Evolutionary conservation across 805 yeast species (phyloP), one percentile per base, ranked within the genome.

Genomic region (Sungouiozyma intestinalis): DNA sequence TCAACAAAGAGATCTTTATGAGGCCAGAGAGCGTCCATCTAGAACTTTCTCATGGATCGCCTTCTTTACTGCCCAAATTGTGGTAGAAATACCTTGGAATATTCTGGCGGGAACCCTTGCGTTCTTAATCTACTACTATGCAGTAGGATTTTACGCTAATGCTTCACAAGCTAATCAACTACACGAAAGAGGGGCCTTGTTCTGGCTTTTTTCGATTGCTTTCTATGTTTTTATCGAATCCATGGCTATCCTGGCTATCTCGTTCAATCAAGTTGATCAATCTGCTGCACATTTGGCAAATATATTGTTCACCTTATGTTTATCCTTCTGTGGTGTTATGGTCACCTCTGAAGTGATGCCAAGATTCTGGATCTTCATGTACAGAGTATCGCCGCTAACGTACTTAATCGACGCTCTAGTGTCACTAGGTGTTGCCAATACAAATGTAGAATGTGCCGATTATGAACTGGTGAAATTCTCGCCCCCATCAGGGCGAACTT

Each of bases 331-430:
- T 70, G 94, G 94, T 71, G 85, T 81, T 37, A 65, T 85, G 64
- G 77, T 74, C 13, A 66, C 75, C n/a, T 73, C 77, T 45, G 64
- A 66, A 7, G 65, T 60, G 19, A 56, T 80, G 67, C 84, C 84
- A 17, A 77, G 85, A n/a, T 84, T 84, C 69, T 79, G 90, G 88
- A 66, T 72, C 36, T 83, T 81, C 68, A 78, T 82, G 85, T 82
- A 81, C 68, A 70, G 88, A 57, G 73, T 69, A n/a, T 76, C 81
- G 15, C 90, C 94, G 13, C 65, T 80, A 49, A 78, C 86, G 0
- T 83, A 81, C 51, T 69, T 80, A 64, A 65, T 82, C 41, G 65
- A 69, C 17, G 79, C 77, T 27, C 60, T 76, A 50, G 55, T 81
- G 40, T 62, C 76, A 32, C 65, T 73, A 37, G 83, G 78, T 48